Percentiles rank a stretch among this genome's conserved stretches.
Evolutionary conservation across 768 basidiomycete species (phyloP).

Genomic region (Agaricus sinodeliciosus): DNA sequence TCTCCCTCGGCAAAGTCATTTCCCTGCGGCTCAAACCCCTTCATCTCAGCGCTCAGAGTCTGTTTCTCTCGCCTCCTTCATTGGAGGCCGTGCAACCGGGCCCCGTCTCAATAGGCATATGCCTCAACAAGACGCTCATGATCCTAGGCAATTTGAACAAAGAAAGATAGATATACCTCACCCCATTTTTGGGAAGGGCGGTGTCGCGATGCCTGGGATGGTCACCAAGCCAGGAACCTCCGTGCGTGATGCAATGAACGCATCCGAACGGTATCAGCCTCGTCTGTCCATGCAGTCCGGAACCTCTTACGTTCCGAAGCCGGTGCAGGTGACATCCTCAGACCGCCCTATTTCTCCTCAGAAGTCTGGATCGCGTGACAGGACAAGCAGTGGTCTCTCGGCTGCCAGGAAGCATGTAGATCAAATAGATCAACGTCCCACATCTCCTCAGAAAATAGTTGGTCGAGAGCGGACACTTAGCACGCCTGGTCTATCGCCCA

Average conservation of each 20-base stretch:
- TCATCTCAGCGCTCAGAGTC: slow-evolving; percentile 32
- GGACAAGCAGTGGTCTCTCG: slow-evolving; percentile 6
- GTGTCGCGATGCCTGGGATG: slow-evolving; percentile 75
- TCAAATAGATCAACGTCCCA: slow-evolving; percentile 29
- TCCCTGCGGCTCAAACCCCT: slow-evolving; percentile 9
- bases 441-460: slow-evolving; percentile 32
- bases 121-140: slow-evolving; percentile 61
- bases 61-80: slow-evolving; percentile 75
- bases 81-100: slow-evolving; percentile 71
- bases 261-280: slow-evolving; percentile 13
- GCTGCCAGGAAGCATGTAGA: slow-evolving; percentile 18
- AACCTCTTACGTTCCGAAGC: slow-evolving; percentile 1
- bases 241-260: slow-evolving; percentile 8
- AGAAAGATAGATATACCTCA: slow-evolving; percentile 52
- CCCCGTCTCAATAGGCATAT: slow-evolving; percentile 68
- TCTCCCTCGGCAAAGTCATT: slow-evolving; percentile 18
- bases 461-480: slow-evolving; percentile 46
- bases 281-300: slow-evolving; percentile 5
- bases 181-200: slow-evolving; percentile 70
- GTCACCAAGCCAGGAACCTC: slow-evolving; percentile 18
- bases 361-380: slow-evolving; percentile 10
- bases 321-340: background rate
- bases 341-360: slow-evolving; percentile 11
- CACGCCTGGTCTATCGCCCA: slow-evolving; percentile 27
- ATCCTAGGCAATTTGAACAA: slow-evolving; percentile 63